Conservation (phyloP, 106 monocot species). For the Chionographis japonica region DNA sequence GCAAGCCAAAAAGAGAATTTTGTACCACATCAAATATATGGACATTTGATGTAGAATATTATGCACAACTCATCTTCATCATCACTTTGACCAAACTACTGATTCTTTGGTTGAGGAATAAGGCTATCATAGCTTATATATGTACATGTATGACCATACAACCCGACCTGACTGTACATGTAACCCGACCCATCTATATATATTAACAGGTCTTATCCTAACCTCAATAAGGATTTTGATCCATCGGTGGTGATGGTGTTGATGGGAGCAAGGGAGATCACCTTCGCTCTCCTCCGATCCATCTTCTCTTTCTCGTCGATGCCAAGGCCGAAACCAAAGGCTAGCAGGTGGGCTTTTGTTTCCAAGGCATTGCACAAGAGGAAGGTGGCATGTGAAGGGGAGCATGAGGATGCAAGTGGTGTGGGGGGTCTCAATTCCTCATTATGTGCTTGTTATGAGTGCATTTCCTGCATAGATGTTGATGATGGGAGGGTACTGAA, state of each 20-base stretch:
- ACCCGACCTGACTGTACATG: too few relatives aligned
- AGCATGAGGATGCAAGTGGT: not conserved
- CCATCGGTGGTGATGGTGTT: not conserved
- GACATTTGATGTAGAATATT: too few relatives aligned
- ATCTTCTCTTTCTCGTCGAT: not conserved
- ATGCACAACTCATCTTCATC: too few relatives aligned
- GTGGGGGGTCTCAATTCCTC: not conserved
- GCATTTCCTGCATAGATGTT: constrained; percentile 5
- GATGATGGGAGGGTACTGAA: not conserved
- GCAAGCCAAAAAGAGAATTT: too few relatives aligned
- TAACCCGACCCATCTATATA: too few relatives aligned
- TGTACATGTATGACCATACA: too few relatives aligned
- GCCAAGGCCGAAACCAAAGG: constrained; percentile 5
- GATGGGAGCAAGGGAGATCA: constrained; percentile 21
- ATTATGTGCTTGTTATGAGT: not conserved
- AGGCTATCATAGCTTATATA: not conserved
- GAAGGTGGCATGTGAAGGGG: constrained; percentile 6
- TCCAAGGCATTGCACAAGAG: constrained; percentile 17
- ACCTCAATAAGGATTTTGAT: not conserved
- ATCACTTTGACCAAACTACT: too few relatives aligned
- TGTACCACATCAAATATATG: too few relatives aligned
- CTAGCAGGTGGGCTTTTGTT: constrained; percentile 28
- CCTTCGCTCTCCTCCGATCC: constrained; percentile 14
- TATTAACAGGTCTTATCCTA: not conserved
- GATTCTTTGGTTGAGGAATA: constrained; percentile 3